Evolutionary conservation across 345 rosid genomes (phyloP), one percentile per base, ranked within the genome.

Genomic region (Aquilaria yunnanensis): DNA sequence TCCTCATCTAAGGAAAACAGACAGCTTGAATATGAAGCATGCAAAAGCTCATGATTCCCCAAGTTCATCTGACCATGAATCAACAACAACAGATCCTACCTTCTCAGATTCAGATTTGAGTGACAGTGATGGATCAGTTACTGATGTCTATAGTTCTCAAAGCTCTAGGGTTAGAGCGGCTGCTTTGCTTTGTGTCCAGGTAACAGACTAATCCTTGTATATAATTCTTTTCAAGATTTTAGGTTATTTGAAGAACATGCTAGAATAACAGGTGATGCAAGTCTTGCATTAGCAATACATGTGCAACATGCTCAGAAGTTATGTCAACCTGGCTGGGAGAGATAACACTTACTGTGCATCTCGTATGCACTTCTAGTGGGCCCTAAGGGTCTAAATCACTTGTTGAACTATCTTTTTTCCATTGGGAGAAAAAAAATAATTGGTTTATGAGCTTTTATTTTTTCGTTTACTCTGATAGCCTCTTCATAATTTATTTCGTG

Each of bases 91-190:
- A 34, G 89, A 85, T 74, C 66, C 75, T 58, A 37, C 71, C 14
- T 86, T 85, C 61, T 93, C 97, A 59, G 98, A 93, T 83, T 93
- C 97, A 23, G 97, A 92, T 68, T 84, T 78, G 69, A 92, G 96
- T 69, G 98, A 92, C 64, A 81, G 72, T 74, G 98, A 92, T 70
- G 82, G 82, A 55, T 76, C 83, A 41, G 57, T 58, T 61, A 83
- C 72, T 68, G 85, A 81, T 54, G 53, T 67, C 71, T 78, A 77
- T 62, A 59, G 65, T 68, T 67, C 70, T 61, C 75, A 72, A 65
- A 80, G 81, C 74, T 82, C 88, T 11, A 89, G 81, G 78, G 92
- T 92, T 69, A 84, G 98, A 74, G 78, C 85, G 69, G 85, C 88
- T 68, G 91, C 98, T 14, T 77, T 92, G 54, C 66, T 66, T 66